Base-by-base conservation (phyloP, 352 stramenopile species). In the Phytophthora megakarya region DNA sequence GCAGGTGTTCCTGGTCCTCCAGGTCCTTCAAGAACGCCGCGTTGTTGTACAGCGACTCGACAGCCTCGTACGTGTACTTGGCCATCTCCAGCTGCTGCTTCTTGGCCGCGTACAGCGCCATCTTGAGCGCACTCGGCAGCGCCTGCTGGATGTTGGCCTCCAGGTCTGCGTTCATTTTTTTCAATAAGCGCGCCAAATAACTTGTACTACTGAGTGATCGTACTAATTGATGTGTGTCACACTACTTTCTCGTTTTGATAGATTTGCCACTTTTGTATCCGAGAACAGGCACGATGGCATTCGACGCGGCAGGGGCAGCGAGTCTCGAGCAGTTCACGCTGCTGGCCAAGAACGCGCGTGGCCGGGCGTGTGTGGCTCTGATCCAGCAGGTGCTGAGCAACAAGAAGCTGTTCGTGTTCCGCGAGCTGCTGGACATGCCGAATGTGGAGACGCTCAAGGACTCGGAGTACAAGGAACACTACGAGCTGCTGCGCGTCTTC, bases 341-440 rank as follows among this genome's bases (percentile, higher is more conserved):
- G 54, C 76, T 98, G 48, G 92, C 92, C 13, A 97, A 97, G 76
- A 94, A 94, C 21, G 84, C 88, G 39, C 89, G 92, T 33, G 90
- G 89, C 6, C 75, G 88, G 6, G 92, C 92, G n/a, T 98, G 92
- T 43, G 88, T 96, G 49, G 92, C 88, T 39, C 77, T 98, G 38
- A 95, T 98, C 59, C 92, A 98, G 74, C 92, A 98, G 68, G 91
- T 97, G 32, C 75, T 98, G 25, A 89, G 68, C 45, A 95, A 96
- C 73, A 95, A 94, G 70, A 97, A 97, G 67, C 76, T 97, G 35
- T 97, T 97, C 65, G 90, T 98, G 19, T 98, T 98, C 65, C 88
- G 92, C 19, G 92, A 98, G 78, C 78, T 98, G 45, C 68, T 98
- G 33, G 81, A 94, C 47, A 96, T 96, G 86, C 81, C 86, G 38